These are phyloP conservation scores for Gnomoniopsis sp. DNA, from an alignment of 2,329 filamentous ascomycete genomes.

Conservation along the genomic window DNA sequence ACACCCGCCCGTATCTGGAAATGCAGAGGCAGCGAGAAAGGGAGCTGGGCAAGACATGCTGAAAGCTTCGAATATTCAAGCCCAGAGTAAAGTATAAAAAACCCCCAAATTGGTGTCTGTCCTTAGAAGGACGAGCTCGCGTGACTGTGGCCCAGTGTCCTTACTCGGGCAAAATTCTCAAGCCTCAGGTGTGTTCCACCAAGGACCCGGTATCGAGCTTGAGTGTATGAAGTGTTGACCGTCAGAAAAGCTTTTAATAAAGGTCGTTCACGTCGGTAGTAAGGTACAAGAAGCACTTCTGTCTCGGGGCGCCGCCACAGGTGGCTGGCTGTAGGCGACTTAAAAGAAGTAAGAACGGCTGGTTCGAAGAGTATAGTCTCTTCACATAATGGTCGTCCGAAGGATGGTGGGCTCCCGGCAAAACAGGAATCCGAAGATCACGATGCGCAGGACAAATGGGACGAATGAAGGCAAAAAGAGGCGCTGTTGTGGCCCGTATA, in stretches of 20 bases:
- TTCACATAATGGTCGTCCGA: conserved; percentile 4
- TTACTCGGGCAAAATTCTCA: not conserved
- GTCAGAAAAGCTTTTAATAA: not conserved
- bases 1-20: conserved; percentile 14
- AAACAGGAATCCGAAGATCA: not conserved
- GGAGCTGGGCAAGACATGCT: conserved; percentile 17
- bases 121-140: not conserved
- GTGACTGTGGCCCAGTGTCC: not conserved
- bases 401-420: not conserved
- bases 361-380: not conserved
- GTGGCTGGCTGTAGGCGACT: not conserved
- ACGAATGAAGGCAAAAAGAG: not conserved
- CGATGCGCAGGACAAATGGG: not conserved
- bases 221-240: no score
- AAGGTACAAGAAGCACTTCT: not conserved
- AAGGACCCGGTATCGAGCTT: not conserved
- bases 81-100: not conserved
- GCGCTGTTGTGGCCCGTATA: not conserved
- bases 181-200: not conserved
- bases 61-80: not conserved
- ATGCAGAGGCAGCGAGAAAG: conserved; percentile 18
- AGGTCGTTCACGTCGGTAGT: not conserved
- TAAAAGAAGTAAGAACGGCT: not conserved
- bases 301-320: not conserved
- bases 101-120: not conserved